phyloP scores from a whole-genome alignment of 148 eudicot genomes.

The Rhododendron molle region DNA sequence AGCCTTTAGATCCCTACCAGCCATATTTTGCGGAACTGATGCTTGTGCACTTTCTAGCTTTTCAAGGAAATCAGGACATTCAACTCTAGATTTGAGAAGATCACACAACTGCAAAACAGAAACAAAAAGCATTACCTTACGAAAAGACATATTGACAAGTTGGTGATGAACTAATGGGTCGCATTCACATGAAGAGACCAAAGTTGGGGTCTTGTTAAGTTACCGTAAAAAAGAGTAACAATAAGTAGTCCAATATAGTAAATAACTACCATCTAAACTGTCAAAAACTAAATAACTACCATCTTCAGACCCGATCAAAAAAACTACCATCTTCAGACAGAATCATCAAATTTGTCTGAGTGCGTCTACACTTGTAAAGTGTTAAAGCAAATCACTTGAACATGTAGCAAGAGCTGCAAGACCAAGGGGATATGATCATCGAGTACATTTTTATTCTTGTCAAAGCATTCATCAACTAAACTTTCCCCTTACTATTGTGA shows the following conservation, averaged over 20 bases:
- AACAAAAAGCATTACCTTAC: neutral
- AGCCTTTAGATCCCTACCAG: slow-evolving; percentile 42
- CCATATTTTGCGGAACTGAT: slow-evolving; percentile 38
- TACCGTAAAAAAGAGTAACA: neutral
- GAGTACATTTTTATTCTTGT: neutral
- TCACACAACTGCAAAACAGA: slow-evolving; percentile 53
- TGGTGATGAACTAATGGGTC: neutral
- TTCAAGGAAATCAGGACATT: slow-evolving; percentile 67
- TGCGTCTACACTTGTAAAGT: neutral
- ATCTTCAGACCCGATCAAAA: neutral
- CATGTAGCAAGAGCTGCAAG: neutral
- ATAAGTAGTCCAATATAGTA: neutral
- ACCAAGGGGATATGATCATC: neutral
- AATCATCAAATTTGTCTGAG: neutral
- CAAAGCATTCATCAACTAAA: neutral
- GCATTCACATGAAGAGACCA: neutral
- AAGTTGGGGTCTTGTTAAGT: neutral
- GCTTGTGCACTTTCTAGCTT: slow-evolving; percentile 67
- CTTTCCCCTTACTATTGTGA: neutral
- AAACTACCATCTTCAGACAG: neutral
- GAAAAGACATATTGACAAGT: neutral
- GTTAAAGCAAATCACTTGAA: neutral
- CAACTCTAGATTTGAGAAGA: slow-evolving; percentile 68
- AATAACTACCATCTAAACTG: too few relatives aligned
- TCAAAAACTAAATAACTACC: too few relatives aligned